Base-by-base conservation (phyloP, 176 grass and related monocot genomes). In the Cenchrus purpureus region DNA sequence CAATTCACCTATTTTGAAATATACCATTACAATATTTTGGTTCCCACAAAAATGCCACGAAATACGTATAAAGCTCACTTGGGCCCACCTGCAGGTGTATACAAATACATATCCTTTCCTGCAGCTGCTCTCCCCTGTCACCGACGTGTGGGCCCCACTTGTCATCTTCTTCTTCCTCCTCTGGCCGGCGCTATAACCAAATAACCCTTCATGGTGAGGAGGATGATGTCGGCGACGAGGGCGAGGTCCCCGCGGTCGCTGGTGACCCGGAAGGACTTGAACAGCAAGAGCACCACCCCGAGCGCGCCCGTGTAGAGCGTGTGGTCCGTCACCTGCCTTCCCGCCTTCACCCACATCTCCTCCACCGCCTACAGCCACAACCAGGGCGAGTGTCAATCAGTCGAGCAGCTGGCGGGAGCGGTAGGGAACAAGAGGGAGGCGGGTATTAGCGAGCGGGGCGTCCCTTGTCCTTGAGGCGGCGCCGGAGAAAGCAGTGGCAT, bases 221-320 rank as follows among this genome's bases (percentile, higher is more conserved):
- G 82, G 63, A 97, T 83, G 58, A 97, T 94, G 53, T 89, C 69
- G 5, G 63, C 82, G 4, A 86, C 87, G 46, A 93, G 85, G 25
- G 55, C 29, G 70, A 97, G 95, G 57, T 97, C 95, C 12, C 20
- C 37, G 4, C 20, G 61, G 74, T 86, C 77, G 22, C 68, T 57
- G 6, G 95, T 97, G 61, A 90, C 92, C 88, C 88, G 25, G 25
- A 25, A 25, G 25, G 25, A 25, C 25, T 25, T 25, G 25, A 25
- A 25, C 25, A 25, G 25, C 87, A 97, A 80, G 45, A 94, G 84
- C n/a, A 92, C 92, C 28, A 88, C 94, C 65, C 95, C 95, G 7
- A 97, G 88, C 40, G 86, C 73, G 44, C 95, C 95, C 44, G 90
- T 97, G 86, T 94, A 97, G 28, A 95, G 88, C 65, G 92, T 97